Base-by-base conservation (phyloP, 2,329 filamentous ascomycete genomes). In the Nemania diffusa region DNA sequence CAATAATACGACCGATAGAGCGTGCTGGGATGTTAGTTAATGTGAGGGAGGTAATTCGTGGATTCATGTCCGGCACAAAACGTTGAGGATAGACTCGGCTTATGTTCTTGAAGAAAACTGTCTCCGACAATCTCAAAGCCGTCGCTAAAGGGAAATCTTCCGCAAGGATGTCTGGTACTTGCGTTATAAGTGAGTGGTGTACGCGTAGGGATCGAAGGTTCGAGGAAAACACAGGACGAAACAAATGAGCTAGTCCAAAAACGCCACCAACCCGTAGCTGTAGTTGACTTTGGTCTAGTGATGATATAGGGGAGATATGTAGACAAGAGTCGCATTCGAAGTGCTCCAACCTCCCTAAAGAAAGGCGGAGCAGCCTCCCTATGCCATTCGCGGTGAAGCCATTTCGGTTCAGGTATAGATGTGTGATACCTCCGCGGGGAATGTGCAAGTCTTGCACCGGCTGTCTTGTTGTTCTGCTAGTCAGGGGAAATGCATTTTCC, bases 111-210 rank as follows among this genome's bases (percentile, higher is more conserved):
- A 80, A 79, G 46, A 88, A 72, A 1, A 73, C 69, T 0, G 77
- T 83, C 72, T 88, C 85, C 3, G 84, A 82, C 7, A 85, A 67
- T 70, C 80, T 81, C 8, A 80, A 50, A 2, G 79, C 74, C 8
- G 78, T 75, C 64, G 81, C 70, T 2, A 74, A 69, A 2, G 81
- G 79, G 3, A 84, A 71, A 9, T 76, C 77, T 0, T 79, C 76
- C 7, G 79, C 75, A 4, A 79, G 67, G 3, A 88, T 69, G 0
- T 82, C 83, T 1, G 84, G 84, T 8, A 87, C 79, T 46, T 83
- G 81, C 0, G 88, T 90, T 5, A 90, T 82, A 1, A 89, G 70
- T 0, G 87, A 90, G 73, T 90, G 88, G 58, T 90, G 88, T 5
- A 88, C 78, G 13, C 84, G 82, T 1, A 90, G 76, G 1, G 78